Evolutionary conservation across 306 rosid genomes (phyloP), one percentile per base, ranked within the genome.

Genomic region (Quercus mongolica): DNA sequence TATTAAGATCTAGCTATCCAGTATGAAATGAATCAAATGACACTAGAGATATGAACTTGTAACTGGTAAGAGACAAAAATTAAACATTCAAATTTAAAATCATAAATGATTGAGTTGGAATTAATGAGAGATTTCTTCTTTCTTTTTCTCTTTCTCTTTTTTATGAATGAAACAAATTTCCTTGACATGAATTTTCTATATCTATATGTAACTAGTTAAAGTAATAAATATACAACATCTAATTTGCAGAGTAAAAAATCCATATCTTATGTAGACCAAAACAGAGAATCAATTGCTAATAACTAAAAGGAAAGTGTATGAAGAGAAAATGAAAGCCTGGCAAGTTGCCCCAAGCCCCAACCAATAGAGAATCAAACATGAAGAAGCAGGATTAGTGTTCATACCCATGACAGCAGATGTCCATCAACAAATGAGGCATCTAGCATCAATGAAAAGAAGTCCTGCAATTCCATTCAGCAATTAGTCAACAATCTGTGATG

Each of bases 341-440:
- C 6, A 33, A 65, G 23, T 17, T 7, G 46, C n/a, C 35, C 71
- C 33, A 4, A 30, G 1, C 33, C 33, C 33, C 15, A 64, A 64
- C 64, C 64, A 35, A 19, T 6, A 54, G 56, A 57, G 31, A 44
- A 2, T 26, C 2, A n/a, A 44, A 31, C 52, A 68, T 14, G 28
- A 61, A 85, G 33, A 51, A 33, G 56, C 52, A 76, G 76, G 73
- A 46, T 79, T 64, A 76, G 49, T 26, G 55, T 7, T 58, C 92
- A 80, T 91, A 94, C 98, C 97, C 97, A 87, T 78, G 85, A 85
- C 51, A 94, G 85, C 78, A 94, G 94, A 90, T 92, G 97, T 69
- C 97, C 98, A 69, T 94, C 97, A 82, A 92, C 84, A 69, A 78
- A 87, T 4, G 90, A 81, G 38, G 90, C 97, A 59, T 91, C 92